These are phyloP conservation scores for Massariosphaeria phaeospora DNA, from an alignment of 495 filamentous ascomycete species.

Conservation along the genomic window DNA sequence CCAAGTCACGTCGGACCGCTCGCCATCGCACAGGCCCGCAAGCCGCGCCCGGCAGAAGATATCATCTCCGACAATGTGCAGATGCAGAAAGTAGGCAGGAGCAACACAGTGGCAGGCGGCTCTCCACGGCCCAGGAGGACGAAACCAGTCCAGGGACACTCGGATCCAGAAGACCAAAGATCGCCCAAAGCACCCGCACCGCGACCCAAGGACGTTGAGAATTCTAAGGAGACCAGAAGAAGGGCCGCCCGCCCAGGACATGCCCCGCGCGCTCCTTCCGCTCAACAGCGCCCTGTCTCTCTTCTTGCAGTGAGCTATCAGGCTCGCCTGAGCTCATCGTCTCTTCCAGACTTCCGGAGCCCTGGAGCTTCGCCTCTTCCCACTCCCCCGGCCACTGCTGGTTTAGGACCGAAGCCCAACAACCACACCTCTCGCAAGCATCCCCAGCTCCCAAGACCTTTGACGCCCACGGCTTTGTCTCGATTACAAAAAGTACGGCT, in stretches of 20 bases:
- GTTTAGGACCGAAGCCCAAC: slow-evolving; percentile 46
- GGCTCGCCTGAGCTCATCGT: slow-evolving; percentile 57
- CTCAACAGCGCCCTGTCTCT: slow-evolving; percentile 19
- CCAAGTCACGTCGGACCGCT: slow-evolving; percentile 58
- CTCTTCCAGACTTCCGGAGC: slow-evolving; percentile 55
- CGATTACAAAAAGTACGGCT: slow-evolving; percentile 55
- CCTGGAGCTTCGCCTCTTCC: slow-evolving; percentile 44
- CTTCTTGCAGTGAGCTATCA: slow-evolving; percentile 22
- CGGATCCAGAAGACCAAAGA: slow-evolving; percentile 27
- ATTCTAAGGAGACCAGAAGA: slow-evolving; percentile 19
- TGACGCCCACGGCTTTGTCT: slow-evolving; percentile 53
- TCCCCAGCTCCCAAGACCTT: slow-evolving; percentile 43
- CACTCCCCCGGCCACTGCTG: slow-evolving; percentile 37
- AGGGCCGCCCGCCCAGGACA: slow-evolving; percentile 19
- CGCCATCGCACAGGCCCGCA: slow-evolving; percentile 67
- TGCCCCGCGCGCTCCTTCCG: slow-evolving; percentile 31
- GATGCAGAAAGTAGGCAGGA: slow-evolving; percentile 51
- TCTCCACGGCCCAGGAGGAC: slow-evolving; percentile 47
- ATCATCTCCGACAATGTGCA: slow-evolving; percentile 51
- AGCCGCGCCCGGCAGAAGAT: slow-evolving; percentile 54
- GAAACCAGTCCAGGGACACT: slow-evolving; percentile 42
- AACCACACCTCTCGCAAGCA: slow-evolving; percentile 46
- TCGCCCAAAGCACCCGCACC: slow-evolving; percentile 12
- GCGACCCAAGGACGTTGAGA: slow-evolving; percentile 10
- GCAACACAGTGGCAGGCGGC: slow-evolving; percentile 56